phyloP scores from a whole-genome alignment of 805 yeast species.

The Cyberlindnera euphorbiiphila region DNA sequence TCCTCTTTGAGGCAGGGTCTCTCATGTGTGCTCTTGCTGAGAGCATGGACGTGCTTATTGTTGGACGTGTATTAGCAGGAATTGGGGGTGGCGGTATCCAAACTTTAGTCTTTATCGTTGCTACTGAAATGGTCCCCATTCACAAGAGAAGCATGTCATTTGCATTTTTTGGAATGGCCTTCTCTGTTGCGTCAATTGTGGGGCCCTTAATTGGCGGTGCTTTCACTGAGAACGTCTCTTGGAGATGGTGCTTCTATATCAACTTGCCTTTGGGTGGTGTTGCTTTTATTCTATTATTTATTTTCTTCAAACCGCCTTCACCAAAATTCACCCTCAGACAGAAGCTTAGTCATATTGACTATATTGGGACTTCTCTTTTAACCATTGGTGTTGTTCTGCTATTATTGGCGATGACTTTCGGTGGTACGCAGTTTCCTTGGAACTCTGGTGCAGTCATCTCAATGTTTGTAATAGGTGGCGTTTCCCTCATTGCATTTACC shows the following conservation, averaged over 20 bases:
- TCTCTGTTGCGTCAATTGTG: conserved; percentile 46
- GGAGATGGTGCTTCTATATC: conserved; percentile 72
- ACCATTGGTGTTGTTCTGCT: conserved; percentile 41
- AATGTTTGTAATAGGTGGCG: conserved; percentile 36
- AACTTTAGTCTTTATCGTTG: conserved; percentile 50
- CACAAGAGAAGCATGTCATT: conserved; percentile 21
- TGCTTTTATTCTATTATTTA: conserved; percentile 35
- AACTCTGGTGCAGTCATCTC: conserved; percentile 46
- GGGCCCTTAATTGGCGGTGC: conserved; percentile 73
- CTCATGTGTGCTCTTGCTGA: conserved; percentile 51
- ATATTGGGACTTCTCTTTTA: conserved; percentile 42
- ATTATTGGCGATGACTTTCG: conserved; percentile 49
- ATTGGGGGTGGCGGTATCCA: conserved; percentile 69
- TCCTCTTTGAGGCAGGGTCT: conserved; percentile 59
- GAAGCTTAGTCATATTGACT: conserved; percentile 45
- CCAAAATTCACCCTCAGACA: conserved; percentile 36
- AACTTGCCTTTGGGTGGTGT: conserved; percentile 64
- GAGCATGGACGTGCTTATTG: conserved; percentile 59
- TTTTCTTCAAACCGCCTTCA: conserved; percentile 46
- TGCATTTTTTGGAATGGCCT: conserved; percentile 29
- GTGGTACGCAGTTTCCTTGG: conserved; percentile 54
- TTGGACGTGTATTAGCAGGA: conserved; percentile 69
- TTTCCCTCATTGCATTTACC: conserved; percentile 2
- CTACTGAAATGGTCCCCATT: conserved; percentile 46
- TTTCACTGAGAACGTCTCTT: conserved; percentile 50